A percentile compares a stretch with the other conserved stretches of the same genome.
Conservation (phyloP, 495 filamentous ascomycete species). For the Schizothecium vesticola region DNA sequence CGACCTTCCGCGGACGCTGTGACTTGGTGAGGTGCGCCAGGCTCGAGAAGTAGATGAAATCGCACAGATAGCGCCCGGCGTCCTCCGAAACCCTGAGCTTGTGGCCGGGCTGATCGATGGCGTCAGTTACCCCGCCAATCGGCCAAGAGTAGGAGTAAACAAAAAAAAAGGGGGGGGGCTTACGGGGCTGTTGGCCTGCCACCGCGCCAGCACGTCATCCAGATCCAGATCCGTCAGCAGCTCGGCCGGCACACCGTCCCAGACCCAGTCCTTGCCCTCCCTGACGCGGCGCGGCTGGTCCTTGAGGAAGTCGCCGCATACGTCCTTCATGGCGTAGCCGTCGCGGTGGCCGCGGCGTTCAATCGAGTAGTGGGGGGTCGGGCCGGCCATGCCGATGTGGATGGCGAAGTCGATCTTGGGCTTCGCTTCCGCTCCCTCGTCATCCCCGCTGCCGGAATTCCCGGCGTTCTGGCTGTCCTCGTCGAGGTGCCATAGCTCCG, state of each 20-base stretch:
- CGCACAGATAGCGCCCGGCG: conserved; percentile 77
- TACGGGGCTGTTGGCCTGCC: conserved; percentile 42
- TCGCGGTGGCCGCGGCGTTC: conserved; percentile 69
- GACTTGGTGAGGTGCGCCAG: conserved; percentile 52
- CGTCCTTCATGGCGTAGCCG: conserved; percentile 65
- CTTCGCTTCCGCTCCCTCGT: background rate
- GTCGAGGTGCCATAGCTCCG: conserved; percentile 47
- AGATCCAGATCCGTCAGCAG: conserved; percentile 47
- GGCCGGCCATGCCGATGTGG: conserved; percentile 78
- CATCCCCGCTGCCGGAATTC: background rate
- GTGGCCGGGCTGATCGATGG: conserved; percentile 27
- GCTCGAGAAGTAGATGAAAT: conserved; percentile 80
- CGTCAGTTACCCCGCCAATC: background rate
- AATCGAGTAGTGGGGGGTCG: conserved; percentile 60
- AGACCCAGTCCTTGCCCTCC: conserved; percentile 40
- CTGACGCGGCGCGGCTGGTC: conserved; percentile 41
- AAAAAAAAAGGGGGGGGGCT: background rate
- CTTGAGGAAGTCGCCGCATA: conserved; percentile 53
- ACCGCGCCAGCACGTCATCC: conserved; percentile 51
- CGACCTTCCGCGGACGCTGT: conserved; percentile 49
- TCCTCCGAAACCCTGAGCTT: conserved; percentile 66
- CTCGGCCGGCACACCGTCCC: conserved; percentile 40
- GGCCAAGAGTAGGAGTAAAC: conserved; percentile 1
- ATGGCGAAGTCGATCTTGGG: conserved; percentile 58
- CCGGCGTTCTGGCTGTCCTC: conserved; percentile 15